Evolutionary conservation across 1,284 basidiomycete genomes (phyloP).

Genomic region (Mycena citricolor): DNA sequence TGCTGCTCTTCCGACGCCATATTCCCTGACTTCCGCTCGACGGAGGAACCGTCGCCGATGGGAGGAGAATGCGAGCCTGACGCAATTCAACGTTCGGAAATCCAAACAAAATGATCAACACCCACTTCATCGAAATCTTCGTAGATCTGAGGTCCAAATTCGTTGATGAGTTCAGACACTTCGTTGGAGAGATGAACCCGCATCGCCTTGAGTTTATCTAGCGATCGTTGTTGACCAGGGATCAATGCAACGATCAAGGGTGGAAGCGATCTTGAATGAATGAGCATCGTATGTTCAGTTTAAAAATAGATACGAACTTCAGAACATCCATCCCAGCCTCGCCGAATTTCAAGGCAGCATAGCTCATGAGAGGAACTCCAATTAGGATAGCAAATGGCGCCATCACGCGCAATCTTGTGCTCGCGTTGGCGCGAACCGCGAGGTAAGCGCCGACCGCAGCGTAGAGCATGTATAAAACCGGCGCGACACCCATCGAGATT

Average conservation of each 20-base stretch:
- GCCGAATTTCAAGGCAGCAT: slow-evolving; percentile 95
- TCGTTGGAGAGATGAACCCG: slow-evolving; percentile 83
- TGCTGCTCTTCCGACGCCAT: slow-evolving; percentile 74
- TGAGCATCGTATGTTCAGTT: not conserved
- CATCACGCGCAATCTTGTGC: slow-evolving; percentile 67
- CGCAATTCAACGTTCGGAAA: not conserved
- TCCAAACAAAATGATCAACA: slow-evolving; percentile 8
- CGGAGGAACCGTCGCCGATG: slow-evolving; percentile 80
- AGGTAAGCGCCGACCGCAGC: slow-evolving; percentile 79
- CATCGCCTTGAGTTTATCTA: slow-evolving; percentile 80
- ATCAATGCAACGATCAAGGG: slow-evolving; percentile 90
- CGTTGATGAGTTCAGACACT: slow-evolving; percentile 86
- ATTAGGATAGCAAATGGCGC: slow-evolving; percentile 82
- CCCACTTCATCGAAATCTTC: slow-evolving; percentile 84
- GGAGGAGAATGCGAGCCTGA: slow-evolving; percentile 80
- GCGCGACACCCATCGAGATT: slow-evolving; percentile 89
- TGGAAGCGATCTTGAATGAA: slow-evolving; percentile 71
- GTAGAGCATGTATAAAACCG: slow-evolving; percentile 85
- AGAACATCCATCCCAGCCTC: slow-evolving; percentile 99
- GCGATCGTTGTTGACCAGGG: slow-evolving; percentile 87
- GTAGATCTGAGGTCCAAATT: slow-evolving; percentile 86
- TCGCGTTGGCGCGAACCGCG: slow-evolving; percentile 67
- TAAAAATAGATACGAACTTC: slow-evolving; percentile 56
- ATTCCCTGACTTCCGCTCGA: slow-evolving; percentile 66
- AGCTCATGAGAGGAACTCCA: slow-evolving; percentile 86